Evolutionary conservation across 345 rosid species (phyloP).

Genomic region (Trapa bicornis): DNA sequence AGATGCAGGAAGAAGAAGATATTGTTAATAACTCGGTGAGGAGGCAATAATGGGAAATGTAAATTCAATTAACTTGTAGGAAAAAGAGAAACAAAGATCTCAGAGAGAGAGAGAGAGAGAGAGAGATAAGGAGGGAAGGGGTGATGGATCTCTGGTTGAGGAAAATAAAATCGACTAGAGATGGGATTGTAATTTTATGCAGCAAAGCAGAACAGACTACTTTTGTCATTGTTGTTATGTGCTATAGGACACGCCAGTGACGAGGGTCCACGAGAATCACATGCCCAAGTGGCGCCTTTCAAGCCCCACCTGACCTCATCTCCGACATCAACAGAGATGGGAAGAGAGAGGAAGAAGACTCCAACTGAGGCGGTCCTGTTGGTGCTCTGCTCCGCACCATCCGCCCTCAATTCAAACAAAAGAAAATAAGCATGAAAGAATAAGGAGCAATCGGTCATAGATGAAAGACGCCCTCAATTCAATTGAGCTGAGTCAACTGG

Average conservation of each 20-base stretch:
- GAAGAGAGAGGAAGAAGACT: background rate
- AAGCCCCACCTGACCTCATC: background rate
- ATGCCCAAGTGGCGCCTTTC: background rate
- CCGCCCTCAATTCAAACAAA: background rate
- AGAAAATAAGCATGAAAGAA: background rate
- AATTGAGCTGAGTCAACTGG: background rate
- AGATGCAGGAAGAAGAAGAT: background rate
- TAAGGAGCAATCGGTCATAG: background rate
- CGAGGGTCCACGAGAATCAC: background rate
- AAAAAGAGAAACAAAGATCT: background rate
- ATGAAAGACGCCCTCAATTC: background rate
- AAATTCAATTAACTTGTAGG: too few relatives aligned
- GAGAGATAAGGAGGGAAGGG: background rate
- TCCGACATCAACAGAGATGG: background rate
- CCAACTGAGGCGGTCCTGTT: background rate
- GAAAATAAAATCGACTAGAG: background rate
- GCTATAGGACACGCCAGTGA: background rate
- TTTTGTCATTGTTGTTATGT: background rate
- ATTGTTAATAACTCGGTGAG: background rate
- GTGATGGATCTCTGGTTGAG: background rate
- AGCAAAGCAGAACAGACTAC: background rate
- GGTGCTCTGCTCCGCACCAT: background rate
- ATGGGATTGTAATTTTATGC: background rate
- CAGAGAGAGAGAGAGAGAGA: background rate
- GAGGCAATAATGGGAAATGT: background rate